Evolutionary conservation across 2,329 filamentous ascomycete species (phyloP).

Genomic region (Knufia petricola): DNA sequence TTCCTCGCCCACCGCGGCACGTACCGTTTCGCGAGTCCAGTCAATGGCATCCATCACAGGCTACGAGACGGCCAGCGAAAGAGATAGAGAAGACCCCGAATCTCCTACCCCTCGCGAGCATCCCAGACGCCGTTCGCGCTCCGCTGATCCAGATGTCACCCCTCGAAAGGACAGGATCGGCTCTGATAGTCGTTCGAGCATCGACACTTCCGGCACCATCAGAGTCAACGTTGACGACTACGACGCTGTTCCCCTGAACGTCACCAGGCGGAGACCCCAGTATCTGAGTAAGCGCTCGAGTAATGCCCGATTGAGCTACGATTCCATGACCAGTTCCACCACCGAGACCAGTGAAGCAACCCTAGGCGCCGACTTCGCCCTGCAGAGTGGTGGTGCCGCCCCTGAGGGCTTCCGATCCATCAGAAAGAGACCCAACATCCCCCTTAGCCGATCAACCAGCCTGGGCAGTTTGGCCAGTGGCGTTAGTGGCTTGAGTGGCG

Average conservation of each 20-base stretch:
- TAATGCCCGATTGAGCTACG: conserved; percentile 49
- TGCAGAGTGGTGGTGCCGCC: conserved; percentile 70
- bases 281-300: conserved; percentile 47
- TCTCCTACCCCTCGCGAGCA: conserved; percentile 10
- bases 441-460: conserved; percentile 66
- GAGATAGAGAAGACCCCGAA: conserved; percentile 12
- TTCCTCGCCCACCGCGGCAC: conserved; percentile 37
- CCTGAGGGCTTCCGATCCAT: conserved; percentile 34
- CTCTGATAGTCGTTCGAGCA: neutral
- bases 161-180: neutral
- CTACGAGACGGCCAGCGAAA: conserved; percentile 25
- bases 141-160: conserved; percentile 9
- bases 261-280: conserved; percentile 39
- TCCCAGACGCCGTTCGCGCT: neutral
- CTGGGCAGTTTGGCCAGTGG: conserved; percentile 83
- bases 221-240: conserved; percentile 7
- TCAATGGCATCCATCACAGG: conserved; percentile 26
- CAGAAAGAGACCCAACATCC: conserved; percentile 32
- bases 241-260: neutral
- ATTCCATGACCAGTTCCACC: conserved; percentile 45
- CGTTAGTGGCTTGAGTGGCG: conserved; percentile 46
- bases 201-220: conserved; percentile 1
- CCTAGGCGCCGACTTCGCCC: conserved; percentile 66
- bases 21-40: conserved; percentile 32
- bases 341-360: conserved; percentile 63